Evolutionary conservation across 768 basidiomycete genomes (phyloP).

Genomic region (Mycena sanguinolenta): DNA sequence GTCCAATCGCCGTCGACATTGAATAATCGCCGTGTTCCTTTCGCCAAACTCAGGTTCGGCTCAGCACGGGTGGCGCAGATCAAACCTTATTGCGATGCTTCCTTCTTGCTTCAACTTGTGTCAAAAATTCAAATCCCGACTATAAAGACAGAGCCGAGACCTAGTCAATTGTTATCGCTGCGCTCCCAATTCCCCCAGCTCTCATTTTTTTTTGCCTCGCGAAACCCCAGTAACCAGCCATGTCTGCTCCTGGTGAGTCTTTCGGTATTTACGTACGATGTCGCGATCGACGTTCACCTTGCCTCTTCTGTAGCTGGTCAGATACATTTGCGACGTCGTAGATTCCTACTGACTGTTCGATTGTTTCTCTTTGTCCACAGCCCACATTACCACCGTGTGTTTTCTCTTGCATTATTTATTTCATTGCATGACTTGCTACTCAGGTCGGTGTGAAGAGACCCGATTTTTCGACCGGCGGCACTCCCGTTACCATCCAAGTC

Average conservation of each 20-base stretch:
- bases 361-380: not conserved
- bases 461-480: slow-evolving; percentile 71
- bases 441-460: slow-evolving; percentile 77
- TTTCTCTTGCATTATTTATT: not conserved
- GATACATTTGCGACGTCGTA: not conserved
- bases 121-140: slow-evolving; percentile 32
- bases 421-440: not conserved
- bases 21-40: no score
- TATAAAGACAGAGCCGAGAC: not conserved
- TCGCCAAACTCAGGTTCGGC: no score
- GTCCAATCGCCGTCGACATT: no score
- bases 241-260: slow-evolving; percentile 23
- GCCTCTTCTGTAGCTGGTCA: slow-evolving; percentile 22
- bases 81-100: no score
- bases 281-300: not conserved
- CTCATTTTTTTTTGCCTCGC: not conserved
- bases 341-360: not conserved
- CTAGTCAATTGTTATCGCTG: not conserved
- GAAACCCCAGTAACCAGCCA: slow-evolving; percentile 6
- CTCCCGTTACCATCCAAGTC: slow-evolving; percentile 52
- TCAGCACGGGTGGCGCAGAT: no score
- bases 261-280: slow-evolving; percentile 5
- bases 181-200: not conserved
- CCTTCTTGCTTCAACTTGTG: slow-evolving; percentile 18
- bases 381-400: slow-evolving; percentile 34